These are phyloP conservation scores for Reticulascus tulasneorum DNA, from an alignment of 2,329 filamentous ascomycete genomes.

Conservation along the genomic window DNA sequence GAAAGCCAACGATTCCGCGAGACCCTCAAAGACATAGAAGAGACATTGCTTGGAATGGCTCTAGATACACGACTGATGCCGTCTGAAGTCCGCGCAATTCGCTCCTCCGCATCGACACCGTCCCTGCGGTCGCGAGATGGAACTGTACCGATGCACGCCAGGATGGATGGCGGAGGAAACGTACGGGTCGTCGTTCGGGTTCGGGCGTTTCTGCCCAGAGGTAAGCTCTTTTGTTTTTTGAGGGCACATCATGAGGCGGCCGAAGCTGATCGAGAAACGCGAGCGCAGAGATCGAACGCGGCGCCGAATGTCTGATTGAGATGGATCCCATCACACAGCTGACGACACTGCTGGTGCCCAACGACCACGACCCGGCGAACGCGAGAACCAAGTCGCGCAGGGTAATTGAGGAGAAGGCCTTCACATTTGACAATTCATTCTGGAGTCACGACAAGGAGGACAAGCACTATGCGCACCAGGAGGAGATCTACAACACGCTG, in stretches of 20 bases:
- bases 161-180: slow-evolving; percentile 65
- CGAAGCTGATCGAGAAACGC: not conserved
- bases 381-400: slow-evolving; percentile 64
- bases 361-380: slow-evolving; percentile 48
- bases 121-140: slow-evolving; percentile 71
- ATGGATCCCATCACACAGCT: slow-evolving; percentile 88
- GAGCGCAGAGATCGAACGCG: slow-evolving; percentile 69
- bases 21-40: slow-evolving; percentile 33
- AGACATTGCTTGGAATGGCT: slow-evolving; percentile 36
- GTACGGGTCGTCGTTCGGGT: slow-evolving; percentile 80
- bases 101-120: slow-evolving; percentile 73
- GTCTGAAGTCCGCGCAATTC: slow-evolving; percentile 32
- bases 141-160: slow-evolving; percentile 52
- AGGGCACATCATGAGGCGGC: too few species aligned
- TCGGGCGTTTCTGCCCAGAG: slow-evolving; percentile 72
- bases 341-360: slow-evolving; percentile 74
- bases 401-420: slow-evolving; percentile 79
- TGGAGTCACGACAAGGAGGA: slow-evolving; percentile 86
- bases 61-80: slow-evolving; percentile 43
- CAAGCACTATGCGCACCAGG: slow-evolving; percentile 84
- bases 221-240: too few species aligned
- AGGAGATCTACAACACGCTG: slow-evolving; percentile 88
- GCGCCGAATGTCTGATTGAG: slow-evolving; percentile 78
- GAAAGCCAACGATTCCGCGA: slow-evolving; percentile 34
- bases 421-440: slow-evolving; percentile 97